Conservation (phyloP, 768 basidiomycete genomes). For the Boletus rufocinnamomeus region DNA sequence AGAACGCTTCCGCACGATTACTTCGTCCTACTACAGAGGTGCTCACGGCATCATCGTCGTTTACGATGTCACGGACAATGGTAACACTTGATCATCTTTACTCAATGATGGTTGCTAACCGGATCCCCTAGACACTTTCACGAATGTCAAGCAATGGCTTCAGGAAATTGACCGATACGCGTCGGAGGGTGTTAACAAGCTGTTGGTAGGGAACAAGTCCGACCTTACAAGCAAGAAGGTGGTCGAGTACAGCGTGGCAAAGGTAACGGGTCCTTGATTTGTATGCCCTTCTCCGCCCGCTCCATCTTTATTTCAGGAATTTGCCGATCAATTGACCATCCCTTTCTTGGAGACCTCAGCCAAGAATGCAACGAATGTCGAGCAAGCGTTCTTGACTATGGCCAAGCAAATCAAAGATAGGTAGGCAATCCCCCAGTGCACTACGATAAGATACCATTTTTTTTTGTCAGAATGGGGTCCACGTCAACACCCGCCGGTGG, state of each 20-base stretch:
- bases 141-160: slow-evolving; percentile 94
- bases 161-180: slow-evolving; percentile 95
- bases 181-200: slow-evolving; percentile 97
- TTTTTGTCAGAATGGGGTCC: slow-evolving; percentile 86
- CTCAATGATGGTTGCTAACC: slow-evolving; percentile 9
- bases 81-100: slow-evolving; percentile 37
- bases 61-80: slow-evolving; percentile 97
- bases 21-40: slow-evolving; percentile 98
- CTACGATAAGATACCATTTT: background rate
- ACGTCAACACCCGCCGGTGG: slow-evolving; percentile 72
- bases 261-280: slow-evolving; percentile 47
- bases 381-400: slow-evolving; percentile 99
- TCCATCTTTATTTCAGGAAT: slow-evolving; percentile 58
- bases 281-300: background rate
- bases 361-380: slow-evolving; percentile 98
- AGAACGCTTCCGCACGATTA: slow-evolving; percentile 98
- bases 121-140: slow-evolving; percentile 74
- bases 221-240: slow-evolving; percentile 97
- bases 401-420: slow-evolving; percentile 95
- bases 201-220: slow-evolving; percentile 98
- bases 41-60: slow-evolving; percentile 98
- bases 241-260: slow-evolving; percentile 85
- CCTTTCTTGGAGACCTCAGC: slow-evolving; percentile 99
- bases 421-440: slow-evolving; percentile 39
- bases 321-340: slow-evolving; percentile 91